Evolutionary conservation across 2,329 filamentous ascomycete species (phyloP).

Genomic region (Penicillium expansum): DNA sequence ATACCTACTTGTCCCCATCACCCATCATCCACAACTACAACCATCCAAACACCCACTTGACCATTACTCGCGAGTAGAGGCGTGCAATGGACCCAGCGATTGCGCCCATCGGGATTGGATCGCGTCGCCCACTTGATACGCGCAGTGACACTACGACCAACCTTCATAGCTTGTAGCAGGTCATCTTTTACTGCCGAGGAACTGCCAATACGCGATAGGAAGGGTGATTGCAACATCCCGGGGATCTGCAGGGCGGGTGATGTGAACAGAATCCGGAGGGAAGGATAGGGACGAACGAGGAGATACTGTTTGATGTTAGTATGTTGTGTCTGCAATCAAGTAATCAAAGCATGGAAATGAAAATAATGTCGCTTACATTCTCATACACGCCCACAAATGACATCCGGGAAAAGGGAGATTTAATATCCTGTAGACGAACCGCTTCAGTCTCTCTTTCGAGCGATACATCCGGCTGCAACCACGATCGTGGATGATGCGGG

Average conservation of each 20-base stretch:
- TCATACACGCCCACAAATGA: conserved; percentile 52
- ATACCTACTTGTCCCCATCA: conserved; percentile 47
- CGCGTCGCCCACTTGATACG: conserved; percentile 68
- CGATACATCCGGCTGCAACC: conserved; percentile 16
- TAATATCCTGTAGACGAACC: conserved; percentile 41
- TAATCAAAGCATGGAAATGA: too few relatives aligned
- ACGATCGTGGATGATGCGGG: conserved; percentile 12
- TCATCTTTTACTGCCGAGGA: conserved; percentile 53
- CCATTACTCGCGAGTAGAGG: conserved; percentile 66
- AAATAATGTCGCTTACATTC: conserved; percentile 57
- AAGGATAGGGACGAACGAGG: conserved; percentile 59
- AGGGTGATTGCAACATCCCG: conserved; percentile 62
- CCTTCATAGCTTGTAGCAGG: conserved; percentile 59
- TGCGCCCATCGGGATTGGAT: conserved; percentile 56
- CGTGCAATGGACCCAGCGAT: conserved; percentile 75
- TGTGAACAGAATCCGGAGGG: conserved; percentile 65
- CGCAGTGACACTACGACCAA: conserved; percentile 69
- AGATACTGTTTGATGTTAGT: conserved; percentile 33
- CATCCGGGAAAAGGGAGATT: conserved; percentile 26
- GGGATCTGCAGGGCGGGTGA: conserved; percentile 66
- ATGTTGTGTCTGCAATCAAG: too few relatives aligned
- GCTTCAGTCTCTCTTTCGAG: conserved; percentile 25
- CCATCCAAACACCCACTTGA: conserved; percentile 73
- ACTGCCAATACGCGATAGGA: conserved; percentile 46
- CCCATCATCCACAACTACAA: conserved; percentile 72